Evolutionary conservation across 345 rosid genomes (phyloP).

Genomic region (Combretum micranthum): DNA sequence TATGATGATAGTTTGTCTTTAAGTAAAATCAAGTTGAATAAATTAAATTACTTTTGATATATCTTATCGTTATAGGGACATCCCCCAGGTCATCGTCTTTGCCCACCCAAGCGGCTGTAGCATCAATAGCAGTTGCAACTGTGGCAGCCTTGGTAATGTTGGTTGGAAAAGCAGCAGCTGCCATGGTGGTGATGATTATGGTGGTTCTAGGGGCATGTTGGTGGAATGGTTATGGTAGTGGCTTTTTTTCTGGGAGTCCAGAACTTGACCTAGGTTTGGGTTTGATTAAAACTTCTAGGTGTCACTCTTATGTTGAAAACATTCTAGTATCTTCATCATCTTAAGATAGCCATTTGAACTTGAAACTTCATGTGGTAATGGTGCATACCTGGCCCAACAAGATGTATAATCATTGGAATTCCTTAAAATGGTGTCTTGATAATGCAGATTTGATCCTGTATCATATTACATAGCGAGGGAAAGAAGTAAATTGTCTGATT

Average conservation of each 20-base stretch:
- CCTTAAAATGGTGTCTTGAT: no score
- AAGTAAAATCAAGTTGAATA: not conserved
- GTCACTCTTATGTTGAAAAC: no score
- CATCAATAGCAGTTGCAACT: conserved; percentile 62
- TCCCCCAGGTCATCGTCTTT: conserved; percentile 72
- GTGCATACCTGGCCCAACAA: no score
- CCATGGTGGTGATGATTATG: conserved; percentile 65
- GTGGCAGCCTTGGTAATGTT: conserved; percentile 71
- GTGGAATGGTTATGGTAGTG: conserved; percentile 75
- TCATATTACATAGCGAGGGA: no score
- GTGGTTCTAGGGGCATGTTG: conserved; percentile 68
- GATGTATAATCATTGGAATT: no score
- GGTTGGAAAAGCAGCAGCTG: conserved; percentile 56
- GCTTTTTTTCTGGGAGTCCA: conserved; percentile 56
- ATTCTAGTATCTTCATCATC: no score
- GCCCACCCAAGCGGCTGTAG: conserved; percentile 78
- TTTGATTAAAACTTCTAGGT: conserved; percentile 11
- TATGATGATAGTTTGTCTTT: not conserved
- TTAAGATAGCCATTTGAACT: no score
- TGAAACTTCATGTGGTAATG: no score
- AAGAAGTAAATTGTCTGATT: no score
- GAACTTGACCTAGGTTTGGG: conserved; percentile 57
- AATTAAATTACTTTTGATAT: conserved; percentile 32
- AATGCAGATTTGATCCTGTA: no score
- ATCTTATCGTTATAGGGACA: conserved; percentile 80